Percentiles rank a stretch among this genome's conserved stretches.
These are phyloP conservation scores for Cystoderma amianthinum DNA, from an alignment of 768 basidiomycete species.

Conservation along the genomic window DNA sequence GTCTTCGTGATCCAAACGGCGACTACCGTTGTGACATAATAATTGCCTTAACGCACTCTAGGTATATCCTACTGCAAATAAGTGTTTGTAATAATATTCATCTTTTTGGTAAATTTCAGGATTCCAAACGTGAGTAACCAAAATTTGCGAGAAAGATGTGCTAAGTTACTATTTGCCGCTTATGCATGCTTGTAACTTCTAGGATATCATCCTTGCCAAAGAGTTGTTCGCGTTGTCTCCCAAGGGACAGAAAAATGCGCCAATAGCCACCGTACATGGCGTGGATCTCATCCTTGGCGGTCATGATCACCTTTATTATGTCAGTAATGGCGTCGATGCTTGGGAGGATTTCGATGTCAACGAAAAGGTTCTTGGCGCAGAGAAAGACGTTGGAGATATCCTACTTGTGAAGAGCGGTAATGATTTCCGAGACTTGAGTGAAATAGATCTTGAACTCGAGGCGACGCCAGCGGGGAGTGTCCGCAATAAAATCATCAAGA, in stretches of 20 bases:
- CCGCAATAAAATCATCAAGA: constrained; percentile 55
- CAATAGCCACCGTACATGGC: constrained; percentile 56
- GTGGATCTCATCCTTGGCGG: constrained; percentile 83
- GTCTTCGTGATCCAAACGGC: constrained; percentile 65
- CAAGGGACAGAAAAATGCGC: constrained; percentile 30
- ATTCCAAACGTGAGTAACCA: constrained; percentile 35
- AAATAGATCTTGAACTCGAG: constrained; percentile 57
- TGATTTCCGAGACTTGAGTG: constrained; percentile 84
- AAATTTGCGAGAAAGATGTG: too few relatives aligned
- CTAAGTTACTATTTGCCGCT: neutral
- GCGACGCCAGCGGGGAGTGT: constrained; percentile 56
- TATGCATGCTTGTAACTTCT: constrained; percentile 1
- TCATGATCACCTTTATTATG: constrained; percentile 83
- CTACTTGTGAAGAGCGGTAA: constrained; percentile 82
- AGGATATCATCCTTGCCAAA: constrained; percentile 73
- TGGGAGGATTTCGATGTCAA: constrained; percentile 64
- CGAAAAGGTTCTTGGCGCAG: constrained; percentile 52
- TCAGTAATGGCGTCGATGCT: constrained; percentile 52
- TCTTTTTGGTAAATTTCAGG: constrained; percentile 15
- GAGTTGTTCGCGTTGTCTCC: constrained; percentile 56
- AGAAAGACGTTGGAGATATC: constrained; percentile 65
- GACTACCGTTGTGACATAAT: constrained; percentile 73
- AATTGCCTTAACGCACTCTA: constrained; percentile 79
- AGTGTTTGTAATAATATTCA: neutral
- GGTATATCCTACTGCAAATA: constrained; percentile 29